Conservation (phyloP, 768 basidiomycete species). For the Rhizopogon rudus region DNA sequence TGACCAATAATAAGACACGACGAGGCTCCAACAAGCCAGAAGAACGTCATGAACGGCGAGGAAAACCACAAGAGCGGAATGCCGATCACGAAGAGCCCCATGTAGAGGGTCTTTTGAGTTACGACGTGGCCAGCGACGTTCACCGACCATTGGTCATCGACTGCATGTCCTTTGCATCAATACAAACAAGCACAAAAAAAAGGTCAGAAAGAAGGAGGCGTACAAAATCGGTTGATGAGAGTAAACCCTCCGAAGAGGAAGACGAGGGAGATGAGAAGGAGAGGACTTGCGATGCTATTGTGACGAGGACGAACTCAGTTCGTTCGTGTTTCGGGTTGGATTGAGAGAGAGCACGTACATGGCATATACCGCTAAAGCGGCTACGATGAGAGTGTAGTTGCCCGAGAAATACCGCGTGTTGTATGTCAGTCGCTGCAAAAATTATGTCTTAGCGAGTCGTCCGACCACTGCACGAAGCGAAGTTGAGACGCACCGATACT, state of each 20-base stretch:
- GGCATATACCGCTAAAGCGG: conserved; percentile 78
- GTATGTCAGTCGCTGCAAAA: conserved; percentile 78
- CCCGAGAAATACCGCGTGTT: conserved; percentile 91
- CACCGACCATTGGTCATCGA: conserved; percentile 32
- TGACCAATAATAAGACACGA: conserved; percentile 81
- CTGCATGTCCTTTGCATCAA: background rate
- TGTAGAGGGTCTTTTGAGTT: conserved; percentile 89
- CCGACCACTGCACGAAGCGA: background rate
- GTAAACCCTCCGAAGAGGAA: conserved; percentile 93
- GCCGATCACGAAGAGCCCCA: conserved; percentile 85
- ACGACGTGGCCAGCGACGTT: conserved; percentile 77
- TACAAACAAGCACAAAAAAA: background rate
- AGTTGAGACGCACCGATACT: conserved; percentile 50
- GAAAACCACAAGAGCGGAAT: conserved; percentile 81
- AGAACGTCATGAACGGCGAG: conserved; percentile 76
- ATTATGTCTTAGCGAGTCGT: background rate
- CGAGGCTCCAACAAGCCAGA: conserved; percentile 92
- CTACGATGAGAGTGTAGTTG: conserved; percentile 83
- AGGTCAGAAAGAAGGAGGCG: conserved; percentile 17
- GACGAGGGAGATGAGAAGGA: conserved; percentile 74
- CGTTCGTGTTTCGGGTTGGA: background rate
- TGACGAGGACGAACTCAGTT: background rate
- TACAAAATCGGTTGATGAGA: conserved; percentile 86
- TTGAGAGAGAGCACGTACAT: conserved; percentile 45
- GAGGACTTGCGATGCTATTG: conserved; percentile 71